phyloP scores from a whole-genome alignment of 257 asterid genomes.

The Solanum tarapatanum region DNA sequence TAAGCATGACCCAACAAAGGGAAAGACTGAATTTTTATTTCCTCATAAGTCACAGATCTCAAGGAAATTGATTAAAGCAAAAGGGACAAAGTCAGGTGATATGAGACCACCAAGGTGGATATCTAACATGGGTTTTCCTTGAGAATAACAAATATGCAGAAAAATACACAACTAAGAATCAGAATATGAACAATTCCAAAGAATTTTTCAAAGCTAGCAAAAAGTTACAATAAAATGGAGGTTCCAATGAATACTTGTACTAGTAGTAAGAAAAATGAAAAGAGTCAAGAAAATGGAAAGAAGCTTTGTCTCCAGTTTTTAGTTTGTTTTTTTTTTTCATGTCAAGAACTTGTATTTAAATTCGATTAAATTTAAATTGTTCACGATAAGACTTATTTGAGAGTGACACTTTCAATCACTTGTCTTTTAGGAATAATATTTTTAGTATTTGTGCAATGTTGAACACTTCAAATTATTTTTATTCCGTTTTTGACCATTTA shows the following conservation, averaged over 20 bases:
- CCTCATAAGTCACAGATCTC: constrained; percentile 32
- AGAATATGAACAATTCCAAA: not conserved
- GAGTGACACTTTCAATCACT: too few species aligned
- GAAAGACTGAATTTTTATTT: not conserved
- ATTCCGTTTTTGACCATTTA: not conserved
- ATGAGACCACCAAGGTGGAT: constrained; percentile 24
- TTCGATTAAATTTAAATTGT: too few species aligned
- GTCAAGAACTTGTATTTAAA: rapidly evolving
- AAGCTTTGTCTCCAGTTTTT: not conserved
- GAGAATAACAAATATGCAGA: not conserved
- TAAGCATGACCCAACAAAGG: not conserved
- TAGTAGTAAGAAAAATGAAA: not conserved
- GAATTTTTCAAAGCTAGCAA: not conserved
- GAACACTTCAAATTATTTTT: not conserved
- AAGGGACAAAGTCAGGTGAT: constrained; percentile 37
- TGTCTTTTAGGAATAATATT: not conserved
- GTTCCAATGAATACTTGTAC: not conserved
- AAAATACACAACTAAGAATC: not conserved
- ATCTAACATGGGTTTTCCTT: not conserved
- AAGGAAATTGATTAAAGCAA: not conserved
- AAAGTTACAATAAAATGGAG: not conserved
- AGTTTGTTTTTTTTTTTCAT: too few species aligned
- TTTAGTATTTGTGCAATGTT: not conserved
- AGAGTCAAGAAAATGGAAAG: not conserved
- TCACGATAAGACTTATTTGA: rapidly evolving